A percentile compares a stretch with the other conserved stretches of the same genome.
Conservation (phyloP, 2,329 filamentous ascomycete species). For the Xylariaceae sp. region DNA sequence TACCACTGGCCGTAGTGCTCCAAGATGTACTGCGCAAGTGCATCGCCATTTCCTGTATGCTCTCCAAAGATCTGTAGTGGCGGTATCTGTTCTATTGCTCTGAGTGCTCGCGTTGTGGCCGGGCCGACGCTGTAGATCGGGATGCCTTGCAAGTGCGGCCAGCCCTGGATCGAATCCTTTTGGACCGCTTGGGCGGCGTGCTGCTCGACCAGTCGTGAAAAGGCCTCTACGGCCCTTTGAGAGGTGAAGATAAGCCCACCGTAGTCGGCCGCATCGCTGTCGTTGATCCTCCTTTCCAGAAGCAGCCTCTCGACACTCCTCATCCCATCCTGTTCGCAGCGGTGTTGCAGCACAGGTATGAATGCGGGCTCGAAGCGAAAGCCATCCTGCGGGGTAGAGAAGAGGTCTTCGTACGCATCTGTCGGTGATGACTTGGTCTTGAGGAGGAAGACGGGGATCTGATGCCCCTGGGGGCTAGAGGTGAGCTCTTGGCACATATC, state of each 20-base stretch:
- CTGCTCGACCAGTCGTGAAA: conserved; percentile 56
- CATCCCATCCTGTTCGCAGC: conserved; percentile 56
- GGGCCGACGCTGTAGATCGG: conserved; percentile 74
- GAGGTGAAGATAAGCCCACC: conserved; percentile 82
- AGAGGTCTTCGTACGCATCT: conserved; percentile 68
- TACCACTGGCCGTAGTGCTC: conserved; percentile 63
- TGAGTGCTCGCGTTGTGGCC: conserved; percentile 71
- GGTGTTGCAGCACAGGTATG: conserved; percentile 71
- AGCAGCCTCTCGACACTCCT: conserved; percentile 48
- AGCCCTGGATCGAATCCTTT: conserved; percentile 27
- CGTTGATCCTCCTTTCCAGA: conserved; percentile 36
- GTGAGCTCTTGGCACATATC: conserved; percentile 17
- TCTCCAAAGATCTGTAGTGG: conserved; percentile 65
- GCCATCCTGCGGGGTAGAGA: conserved; percentile 41
- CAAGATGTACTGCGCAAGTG: conserved; percentile 71
- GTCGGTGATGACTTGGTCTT: conserved; percentile 70
- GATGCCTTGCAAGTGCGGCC: conserved; percentile 52
- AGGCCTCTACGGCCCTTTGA: conserved; percentile 76
- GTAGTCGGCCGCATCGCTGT: conserved; percentile 41
- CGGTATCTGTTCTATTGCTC: conserved; percentile 45
- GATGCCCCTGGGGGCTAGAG: conserved; percentile 10
- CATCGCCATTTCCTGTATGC: conserved; percentile 79
- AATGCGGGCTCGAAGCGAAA: conserved; percentile 58
- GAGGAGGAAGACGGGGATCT: conserved; percentile 60
- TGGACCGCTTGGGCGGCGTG: conserved; percentile 34